These are phyloP conservation scores for Mortierella claussenii DNA, from an alignment of 192 early-diverging fungal genomes.

Conservation along the genomic window DNA sequence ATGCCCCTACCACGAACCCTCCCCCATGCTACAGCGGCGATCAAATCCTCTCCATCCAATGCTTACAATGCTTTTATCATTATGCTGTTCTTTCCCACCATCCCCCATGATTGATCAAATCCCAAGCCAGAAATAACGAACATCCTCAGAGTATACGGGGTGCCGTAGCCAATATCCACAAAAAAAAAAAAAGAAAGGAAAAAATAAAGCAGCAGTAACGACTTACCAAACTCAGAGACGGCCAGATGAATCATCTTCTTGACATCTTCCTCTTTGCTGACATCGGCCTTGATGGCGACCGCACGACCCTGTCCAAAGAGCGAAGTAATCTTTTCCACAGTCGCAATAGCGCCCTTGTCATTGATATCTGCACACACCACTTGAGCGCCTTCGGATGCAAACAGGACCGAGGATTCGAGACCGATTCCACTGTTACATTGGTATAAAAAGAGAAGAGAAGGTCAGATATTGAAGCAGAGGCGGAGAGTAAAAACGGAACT, in stretches of 20 bases:
- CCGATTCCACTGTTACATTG: conserved; percentile 75
- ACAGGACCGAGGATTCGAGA: conserved; percentile 76
- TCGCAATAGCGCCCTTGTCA: conserved; percentile 62
- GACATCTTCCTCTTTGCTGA: conserved; percentile 78
- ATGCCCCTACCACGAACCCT: no score
- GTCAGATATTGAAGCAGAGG: not conserved
- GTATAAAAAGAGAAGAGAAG: not conserved
- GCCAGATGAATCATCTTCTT: conserved; percentile 72
- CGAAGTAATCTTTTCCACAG: conserved; percentile 64
- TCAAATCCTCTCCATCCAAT: no score
- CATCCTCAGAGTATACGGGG: no score
- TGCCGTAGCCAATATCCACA: no score
- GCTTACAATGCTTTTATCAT: no score
- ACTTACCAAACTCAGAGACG: conserved; percentile 73
- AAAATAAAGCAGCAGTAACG: no score
- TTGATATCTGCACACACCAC: conserved; percentile 85
- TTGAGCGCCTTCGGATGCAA: conserved; percentile 81
- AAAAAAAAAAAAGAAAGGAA: no score
- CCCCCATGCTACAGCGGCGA: no score
- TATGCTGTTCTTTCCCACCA: no score
- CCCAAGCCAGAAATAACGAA: no score
- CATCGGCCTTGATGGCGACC: conserved; percentile 73
- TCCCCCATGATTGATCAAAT: no score
- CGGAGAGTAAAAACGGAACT: not conserved
- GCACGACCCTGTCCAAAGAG: conserved; percentile 60